These are phyloP conservation scores for Sequoiadendron giganteum DNA, from an alignment of 75 land plant species.

Conservation along the genomic window DNA sequence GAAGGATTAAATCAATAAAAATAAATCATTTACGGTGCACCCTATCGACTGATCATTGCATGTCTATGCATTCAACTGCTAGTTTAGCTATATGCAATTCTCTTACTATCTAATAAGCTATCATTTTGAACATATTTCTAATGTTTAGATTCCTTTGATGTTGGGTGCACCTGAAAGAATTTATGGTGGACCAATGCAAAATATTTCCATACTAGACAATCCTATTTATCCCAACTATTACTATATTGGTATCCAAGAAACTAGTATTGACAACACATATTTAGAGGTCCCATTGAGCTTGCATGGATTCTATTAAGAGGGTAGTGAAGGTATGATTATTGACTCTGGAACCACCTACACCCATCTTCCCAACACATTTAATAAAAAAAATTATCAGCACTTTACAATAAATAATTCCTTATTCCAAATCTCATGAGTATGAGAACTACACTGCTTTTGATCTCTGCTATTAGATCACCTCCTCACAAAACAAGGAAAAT, in stretches of 20 bases:
- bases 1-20: too few species aligned
- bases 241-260: neutral
- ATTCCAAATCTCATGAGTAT: neutral
- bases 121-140: constrained; percentile 12
- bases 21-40: too few species aligned
- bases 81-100: constrained; percentile 40
- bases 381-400: neutral
- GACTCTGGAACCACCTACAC: constrained; percentile 72
- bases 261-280: too few species aligned
- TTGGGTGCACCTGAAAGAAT: neutral
- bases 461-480: constrained; percentile 41
- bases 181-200: neutral
- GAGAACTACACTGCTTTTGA: constrained; percentile 40
- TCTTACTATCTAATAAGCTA: constrained; percentile 75
- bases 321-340: constrained; percentile 59
- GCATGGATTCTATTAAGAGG: constrained; percentile 38
- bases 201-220: neutral
- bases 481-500: neutral
- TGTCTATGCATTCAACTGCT: too few species aligned
- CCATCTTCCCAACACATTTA: constrained; percentile 29
- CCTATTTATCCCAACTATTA: neutral
- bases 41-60: too few species aligned
- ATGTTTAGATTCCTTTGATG: neutral
- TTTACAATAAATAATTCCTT: neutral
- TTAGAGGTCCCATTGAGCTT: constrained; percentile 24